These are phyloP conservation scores for Metschnikowia noctiluminum DNA, from an alignment of 805 yeast species.

Conservation along the genomic window DNA sequence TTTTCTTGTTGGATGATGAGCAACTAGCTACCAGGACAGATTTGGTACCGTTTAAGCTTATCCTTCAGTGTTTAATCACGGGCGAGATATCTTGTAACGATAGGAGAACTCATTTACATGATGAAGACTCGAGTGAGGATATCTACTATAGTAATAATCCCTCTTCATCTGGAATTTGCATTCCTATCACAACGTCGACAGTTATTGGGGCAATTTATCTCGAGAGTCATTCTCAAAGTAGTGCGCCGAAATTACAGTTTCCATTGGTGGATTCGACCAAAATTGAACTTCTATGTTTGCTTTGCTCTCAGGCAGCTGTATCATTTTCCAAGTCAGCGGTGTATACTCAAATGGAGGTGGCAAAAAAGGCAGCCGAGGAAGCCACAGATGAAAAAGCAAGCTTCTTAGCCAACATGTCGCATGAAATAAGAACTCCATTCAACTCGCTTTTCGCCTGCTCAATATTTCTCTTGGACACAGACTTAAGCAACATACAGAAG, in stretches of 20 bases:
- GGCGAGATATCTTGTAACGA: constrained; percentile 11
- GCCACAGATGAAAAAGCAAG: constrained; percentile 55
- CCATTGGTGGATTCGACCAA: constrained; percentile 24
- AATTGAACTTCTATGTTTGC: constrained; percentile 38
- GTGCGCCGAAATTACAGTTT: constrained; percentile 11
- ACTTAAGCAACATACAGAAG: constrained; percentile 39
- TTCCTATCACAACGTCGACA: constrained; percentile 43
- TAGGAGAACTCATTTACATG: constrained; percentile 28
- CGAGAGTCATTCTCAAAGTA: constrained; percentile 23
- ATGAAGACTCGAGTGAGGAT: constrained; percentile 36
- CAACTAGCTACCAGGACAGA: constrained; percentile 39
- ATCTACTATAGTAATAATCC: constrained; percentile 35
- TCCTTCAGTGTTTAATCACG: constrained; percentile 36
- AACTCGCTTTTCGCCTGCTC: constrained; percentile 49
- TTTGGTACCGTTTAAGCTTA: constrained; percentile 40
- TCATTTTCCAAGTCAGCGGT: constrained; percentile 46
- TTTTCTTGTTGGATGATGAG: constrained; percentile 27
- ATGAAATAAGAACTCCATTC: constrained; percentile 55
- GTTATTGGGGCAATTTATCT: constrained; percentile 46
- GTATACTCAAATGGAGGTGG: constrained; percentile 45
- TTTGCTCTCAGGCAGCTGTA: constrained; percentile 52
- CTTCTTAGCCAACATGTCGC: constrained; percentile 54
- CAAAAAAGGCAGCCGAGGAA: constrained; percentile 44
- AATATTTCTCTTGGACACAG: constrained; percentile 48
- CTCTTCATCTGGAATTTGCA: constrained; percentile 37